Base-by-base conservation (phyloP, 139 green algal species). In the Klebsormidium nitens region DNA sequence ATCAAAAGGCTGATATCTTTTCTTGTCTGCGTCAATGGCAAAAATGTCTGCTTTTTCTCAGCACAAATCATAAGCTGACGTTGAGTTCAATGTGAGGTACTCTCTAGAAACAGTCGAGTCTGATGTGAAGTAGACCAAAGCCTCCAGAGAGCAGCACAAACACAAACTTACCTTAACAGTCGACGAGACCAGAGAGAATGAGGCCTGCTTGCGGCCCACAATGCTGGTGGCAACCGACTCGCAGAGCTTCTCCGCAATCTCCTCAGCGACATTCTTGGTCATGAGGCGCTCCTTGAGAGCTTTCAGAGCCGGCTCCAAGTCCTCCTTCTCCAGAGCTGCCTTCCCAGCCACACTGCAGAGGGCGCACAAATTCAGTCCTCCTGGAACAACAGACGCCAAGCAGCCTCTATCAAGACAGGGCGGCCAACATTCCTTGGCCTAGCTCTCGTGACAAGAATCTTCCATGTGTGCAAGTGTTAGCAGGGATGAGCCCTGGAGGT, bases 181-280 rank as follows among this genome's bases (percentile, higher is more conserved):
- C 29, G 77, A 65, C 3, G 74, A 74, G 28, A 85, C 71, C 40
- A 89, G 84, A 5, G 91, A 96, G 80, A 98, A 96, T 42, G 84
- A 86, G 29, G 75, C 81, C 71, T 97, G 84, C 63, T 82, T 85
- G 77, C 93, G 80, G 2, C 93, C 93, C 71, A 92, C 87, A 72
- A 98, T 75, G n/a, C 64, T 83, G 14, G 59, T 50, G 0, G 80
- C 81, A 48, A 95, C 90, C n/a, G 69, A 87, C 56, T 86, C 84
- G 48, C 79, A 89, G 68, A 95, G 82, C 85, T 95, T 90, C 36
- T 85, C 79, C 3, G 93, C 93, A 64, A 99, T 96, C 66, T 92
- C 89, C 80, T 97, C 86, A 17, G 94, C 95, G 58, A 99, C 94
- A 77, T 99, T 99, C 42, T 93, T 87, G 72, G 95, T 88, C 89